Conservation (phyloP, 768 basidiomycete species). For the Rhizopogon vulgaris region DNA sequence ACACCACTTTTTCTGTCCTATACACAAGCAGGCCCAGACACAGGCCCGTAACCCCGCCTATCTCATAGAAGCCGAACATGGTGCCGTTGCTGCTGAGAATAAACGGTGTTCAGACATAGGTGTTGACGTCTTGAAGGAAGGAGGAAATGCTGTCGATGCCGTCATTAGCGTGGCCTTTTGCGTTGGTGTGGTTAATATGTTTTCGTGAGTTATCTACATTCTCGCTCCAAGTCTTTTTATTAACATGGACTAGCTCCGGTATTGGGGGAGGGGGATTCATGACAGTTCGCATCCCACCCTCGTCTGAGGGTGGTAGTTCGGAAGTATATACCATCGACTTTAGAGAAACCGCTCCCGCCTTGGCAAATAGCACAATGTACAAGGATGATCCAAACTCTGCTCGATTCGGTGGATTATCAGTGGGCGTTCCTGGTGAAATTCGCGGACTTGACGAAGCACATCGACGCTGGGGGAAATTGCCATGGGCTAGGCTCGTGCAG, state of each 20-base stretch:
- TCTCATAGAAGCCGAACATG: conserved; percentile 57
- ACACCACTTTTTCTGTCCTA: background rate
- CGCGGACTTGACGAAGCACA: conserved; percentile 83
- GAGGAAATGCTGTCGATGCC: conserved; percentile 90
- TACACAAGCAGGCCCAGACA: background rate
- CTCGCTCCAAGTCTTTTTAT: conserved; percentile 2
- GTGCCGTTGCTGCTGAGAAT: conserved; percentile 90
- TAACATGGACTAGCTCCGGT: conserved; percentile 46
- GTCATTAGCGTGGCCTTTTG: conserved; percentile 78
- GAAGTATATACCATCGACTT: conserved; percentile 78
- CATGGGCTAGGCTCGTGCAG: conserved; percentile 73
- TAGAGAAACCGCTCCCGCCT: conserved; percentile 77
- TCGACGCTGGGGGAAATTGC: conserved; percentile 70
- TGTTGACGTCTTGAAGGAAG: conserved; percentile 65
- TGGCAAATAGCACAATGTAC: conserved; percentile 78
- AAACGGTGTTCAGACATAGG: conserved; percentile 82
- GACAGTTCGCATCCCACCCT: conserved; percentile 70
- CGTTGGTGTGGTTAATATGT: conserved; percentile 81
- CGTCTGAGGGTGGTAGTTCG: conserved; percentile 34
- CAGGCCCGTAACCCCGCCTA: conserved; percentile 45
- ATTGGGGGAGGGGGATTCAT: conserved; percentile 89
- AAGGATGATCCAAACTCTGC: conserved; percentile 44
- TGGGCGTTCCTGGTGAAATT: conserved; percentile 91
- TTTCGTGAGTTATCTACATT: conserved; percentile 51
- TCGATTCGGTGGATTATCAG: conserved; percentile 70